Conservation (phyloP, 805 yeast genomes). For the Hanseniaspora lachancei region DNA sequence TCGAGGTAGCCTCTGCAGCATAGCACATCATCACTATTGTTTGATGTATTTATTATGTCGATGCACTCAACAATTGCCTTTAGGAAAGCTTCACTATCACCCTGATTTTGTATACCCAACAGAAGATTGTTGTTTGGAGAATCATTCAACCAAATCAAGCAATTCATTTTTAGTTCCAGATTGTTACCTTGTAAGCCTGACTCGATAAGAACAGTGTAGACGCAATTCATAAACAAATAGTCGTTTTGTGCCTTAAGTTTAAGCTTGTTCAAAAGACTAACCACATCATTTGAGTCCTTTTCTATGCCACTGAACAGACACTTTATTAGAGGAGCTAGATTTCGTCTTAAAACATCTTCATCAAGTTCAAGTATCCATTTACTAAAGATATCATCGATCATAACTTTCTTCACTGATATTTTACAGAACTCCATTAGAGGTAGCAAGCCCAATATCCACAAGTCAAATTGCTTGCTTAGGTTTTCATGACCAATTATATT, state of each 20-base stretch:
- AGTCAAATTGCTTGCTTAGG: slow-evolving; percentile 41
- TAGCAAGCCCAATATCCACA: slow-evolving; percentile 88
- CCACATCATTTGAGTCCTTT: slow-evolving; percentile 72
- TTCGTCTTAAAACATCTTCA: slow-evolving; percentile 34
- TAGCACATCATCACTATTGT: slow-evolving; percentile 69
- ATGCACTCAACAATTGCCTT: slow-evolving; percentile 45
- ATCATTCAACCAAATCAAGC: slow-evolving; percentile 48
- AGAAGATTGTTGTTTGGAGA: not conserved
- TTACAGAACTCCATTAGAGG: slow-evolving; percentile 83
- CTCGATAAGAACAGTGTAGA: slow-evolving; percentile 61
- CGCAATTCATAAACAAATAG: slow-evolving; percentile 72
- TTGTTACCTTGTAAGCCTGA: slow-evolving; percentile 46
- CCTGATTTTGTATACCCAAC: not conserved
- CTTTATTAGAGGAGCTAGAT: slow-evolving; percentile 58
- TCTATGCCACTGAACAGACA: slow-evolving; percentile 79
- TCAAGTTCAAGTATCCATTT: slow-evolving; percentile 43
- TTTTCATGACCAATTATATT: slow-evolving; percentile 43
- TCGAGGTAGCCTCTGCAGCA: slow-evolving; percentile 55
- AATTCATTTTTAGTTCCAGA: slow-evolving; percentile 46
- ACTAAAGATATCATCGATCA: slow-evolving; percentile 45
- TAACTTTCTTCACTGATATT: slow-evolving; percentile 70
- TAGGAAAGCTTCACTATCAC: slow-evolving; percentile 44
- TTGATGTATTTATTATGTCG: slow-evolving; percentile 44
- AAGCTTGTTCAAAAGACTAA: slow-evolving; percentile 48
- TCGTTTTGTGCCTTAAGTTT: slow-evolving; percentile 48